Evolutionary conservation across 1,284 basidiomycete genomes (phyloP).

Genomic region (Microbotryum violaceum): DNA sequence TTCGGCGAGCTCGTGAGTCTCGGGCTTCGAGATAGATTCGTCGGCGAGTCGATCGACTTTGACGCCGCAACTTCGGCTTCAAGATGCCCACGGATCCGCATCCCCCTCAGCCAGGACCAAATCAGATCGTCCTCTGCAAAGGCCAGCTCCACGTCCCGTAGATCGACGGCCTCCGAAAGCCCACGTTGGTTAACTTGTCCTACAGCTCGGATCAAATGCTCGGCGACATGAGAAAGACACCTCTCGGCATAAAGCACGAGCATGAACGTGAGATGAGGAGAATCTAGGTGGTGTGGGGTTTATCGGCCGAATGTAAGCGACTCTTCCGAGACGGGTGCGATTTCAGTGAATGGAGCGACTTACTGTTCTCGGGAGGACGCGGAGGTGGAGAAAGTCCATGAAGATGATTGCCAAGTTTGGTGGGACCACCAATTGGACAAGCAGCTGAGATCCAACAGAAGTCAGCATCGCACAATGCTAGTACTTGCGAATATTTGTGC

Average conservation of each 20-base stretch:
- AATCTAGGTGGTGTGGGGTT: neutral
- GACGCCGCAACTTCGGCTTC: conserved; percentile 6
- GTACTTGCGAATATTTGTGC: too few relatives aligned
- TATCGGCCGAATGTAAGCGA: neutral
- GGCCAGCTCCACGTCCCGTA: conserved; percentile 17
- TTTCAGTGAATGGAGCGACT: neutral
- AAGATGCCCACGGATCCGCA: conserved; percentile 10
- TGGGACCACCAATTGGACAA: neutral
- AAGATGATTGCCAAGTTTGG: conserved; percentile 6
- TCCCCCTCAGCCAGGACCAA: conserved; percentile 13
- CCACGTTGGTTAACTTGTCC: conserved; percentile 9
- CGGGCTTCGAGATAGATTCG: too few relatives aligned
- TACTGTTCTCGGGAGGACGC: neutral
- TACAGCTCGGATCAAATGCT: conserved; percentile 18
- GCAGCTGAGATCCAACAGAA: neutral
- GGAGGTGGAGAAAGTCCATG: conserved; percentile 5
- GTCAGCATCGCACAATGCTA: neutral
- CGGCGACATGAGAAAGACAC: conserved; percentile 9
- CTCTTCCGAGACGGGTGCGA: neutral
- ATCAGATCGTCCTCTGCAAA: conserved; percentile 16
- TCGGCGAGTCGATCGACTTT: neutral
- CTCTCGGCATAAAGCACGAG: conserved; percentile 24
- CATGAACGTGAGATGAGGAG: conserved; percentile 19
- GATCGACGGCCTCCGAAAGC: neutral
- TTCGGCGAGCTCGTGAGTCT: neutral